Base-by-base conservation (phyloP, 768 basidiomycete species). In the Boletus patriciae region DNA sequence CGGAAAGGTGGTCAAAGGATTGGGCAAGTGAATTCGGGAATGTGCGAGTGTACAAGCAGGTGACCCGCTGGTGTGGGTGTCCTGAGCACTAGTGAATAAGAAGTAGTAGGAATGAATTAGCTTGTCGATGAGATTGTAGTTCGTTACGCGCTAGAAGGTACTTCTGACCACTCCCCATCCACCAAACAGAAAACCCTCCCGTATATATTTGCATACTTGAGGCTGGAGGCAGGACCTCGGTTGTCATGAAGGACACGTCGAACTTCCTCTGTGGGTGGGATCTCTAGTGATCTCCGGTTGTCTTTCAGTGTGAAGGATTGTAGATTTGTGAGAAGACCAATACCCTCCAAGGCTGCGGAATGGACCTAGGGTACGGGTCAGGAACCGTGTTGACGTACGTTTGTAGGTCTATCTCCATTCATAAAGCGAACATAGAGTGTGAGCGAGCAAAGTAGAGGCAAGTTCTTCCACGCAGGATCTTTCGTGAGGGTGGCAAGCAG, bases 31-130 rank as follows among this genome's bases (percentile, higher is more conserved):
- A 0, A 62, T 81, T 9, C 63, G 62, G 36, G 79, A 78, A 51
- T 82, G 84, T 1, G 74, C n/a, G n/a, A n/a, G n/a, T n/a, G n/a
- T n/a, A n/a, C 65, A 71, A 37, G 74, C 78, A 1, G 83, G 84
- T 0, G 78, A 84, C 46, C 60, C 68, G 0, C 66, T 85, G 31
- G 63, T 82, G 37, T 66, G n/a, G 67, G 15, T 68, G 15, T 57
- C 50, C 21, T 67, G 33, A 64, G 19, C 2, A 19, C 2, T 25
- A 27, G 8, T 12, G 11, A 13, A n/a, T 21, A n/a, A 12, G 10
- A 25, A 25, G 25, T 25, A 25, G 25, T 25, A 25, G 5, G 19
- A 33, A 50, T 3, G 10, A 33, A 27, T 10, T 13, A 44, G 2
- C 31, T 18, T 21, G 12, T 29, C 18, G 12, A 46, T 43, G 29